These are phyloP conservation scores for Planoprotostelium fungivorum DNA, from an alignment of 78 protist species.

Conservation along the genomic window DNA sequence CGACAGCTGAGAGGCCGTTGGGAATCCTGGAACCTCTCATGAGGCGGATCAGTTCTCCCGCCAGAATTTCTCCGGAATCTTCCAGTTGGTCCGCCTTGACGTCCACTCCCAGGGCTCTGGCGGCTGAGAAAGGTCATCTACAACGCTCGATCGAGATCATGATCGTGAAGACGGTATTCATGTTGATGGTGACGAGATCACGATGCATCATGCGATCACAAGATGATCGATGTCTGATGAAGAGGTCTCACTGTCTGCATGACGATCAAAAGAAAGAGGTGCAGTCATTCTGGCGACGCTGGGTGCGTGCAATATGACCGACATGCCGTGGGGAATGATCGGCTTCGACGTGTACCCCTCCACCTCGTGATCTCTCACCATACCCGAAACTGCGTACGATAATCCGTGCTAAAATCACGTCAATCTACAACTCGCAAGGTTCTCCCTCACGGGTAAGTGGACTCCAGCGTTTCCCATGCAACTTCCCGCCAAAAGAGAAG, in stretches of 20 bases:
- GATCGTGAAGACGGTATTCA: no score
- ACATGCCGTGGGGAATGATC: background rate
- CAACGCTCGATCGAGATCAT: background rate
- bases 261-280: background rate
- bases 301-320: background rate
- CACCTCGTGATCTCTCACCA: slow-evolving; percentile 7
- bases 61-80: background rate
- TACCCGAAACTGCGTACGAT: slow-evolving; percentile 34
- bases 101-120: background rate
- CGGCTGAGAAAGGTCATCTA: background rate
- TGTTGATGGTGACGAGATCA: no score
- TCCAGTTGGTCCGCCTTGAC: background rate
- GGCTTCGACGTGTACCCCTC: background rate
- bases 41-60: background rate
- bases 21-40: background rate
- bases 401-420: slow-evolving; percentile 30
- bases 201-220: no score
- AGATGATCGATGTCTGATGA: no score
- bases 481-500: slow-evolving; percentile 51
- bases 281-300: background rate
- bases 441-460: slow-evolving; percentile 25
- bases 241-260: background rate
- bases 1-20: background rate
- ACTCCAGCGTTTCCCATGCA: slow-evolving; percentile 63
- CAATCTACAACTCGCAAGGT: background rate